Conservation (phyloP, 305 asterid species). For the Rubia balearica region DNA sequence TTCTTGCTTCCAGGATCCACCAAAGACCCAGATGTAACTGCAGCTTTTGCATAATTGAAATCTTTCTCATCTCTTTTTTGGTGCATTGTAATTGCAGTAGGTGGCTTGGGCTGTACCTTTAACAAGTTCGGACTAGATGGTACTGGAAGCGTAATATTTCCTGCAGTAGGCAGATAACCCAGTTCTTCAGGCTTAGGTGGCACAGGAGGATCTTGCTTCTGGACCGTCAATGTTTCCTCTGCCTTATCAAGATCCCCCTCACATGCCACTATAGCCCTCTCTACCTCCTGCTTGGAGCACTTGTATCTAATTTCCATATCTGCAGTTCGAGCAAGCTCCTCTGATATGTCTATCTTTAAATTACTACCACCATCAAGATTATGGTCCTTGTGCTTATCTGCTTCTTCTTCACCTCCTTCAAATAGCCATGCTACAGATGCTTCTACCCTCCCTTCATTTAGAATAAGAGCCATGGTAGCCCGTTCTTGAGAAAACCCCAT, state of each 20-base stretch:
- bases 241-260: conserved; percentile 83
- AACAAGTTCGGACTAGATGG: conserved; percentile 26
- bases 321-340: conserved; percentile 60
- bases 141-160: conserved; percentile 31
- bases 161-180: conserved; percentile 33
- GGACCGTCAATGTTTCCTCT: conserved; percentile 54
- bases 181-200: conserved; percentile 52
- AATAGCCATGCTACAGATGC: conserved; percentile 81
- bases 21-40: conserved; percentile 35
- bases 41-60: conserved; percentile 43
- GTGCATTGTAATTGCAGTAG: conserved; percentile 28
- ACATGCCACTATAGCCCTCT: conserved; percentile 63
- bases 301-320: conserved; percentile 53
- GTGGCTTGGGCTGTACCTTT: conserved; percentile 29
- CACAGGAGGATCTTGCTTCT: conserved; percentile 53
- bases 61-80: conserved; percentile 60
- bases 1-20: conserved; percentile 41
- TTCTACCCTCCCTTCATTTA: conserved; percentile 80
- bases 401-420: conserved; percentile 65
- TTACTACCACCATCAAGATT: conserved; percentile 45
- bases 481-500: conserved; percentile 86
- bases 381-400: conserved; percentile 34
- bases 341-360: conserved; percentile 75
- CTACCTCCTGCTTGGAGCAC: conserved; percentile 77
- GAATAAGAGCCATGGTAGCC: conserved; percentile 81